These are phyloP conservation scores for Annona squamosa DNA, from an alignment of 164 flowering plant genomes.

Conservation along the genomic window DNA sequence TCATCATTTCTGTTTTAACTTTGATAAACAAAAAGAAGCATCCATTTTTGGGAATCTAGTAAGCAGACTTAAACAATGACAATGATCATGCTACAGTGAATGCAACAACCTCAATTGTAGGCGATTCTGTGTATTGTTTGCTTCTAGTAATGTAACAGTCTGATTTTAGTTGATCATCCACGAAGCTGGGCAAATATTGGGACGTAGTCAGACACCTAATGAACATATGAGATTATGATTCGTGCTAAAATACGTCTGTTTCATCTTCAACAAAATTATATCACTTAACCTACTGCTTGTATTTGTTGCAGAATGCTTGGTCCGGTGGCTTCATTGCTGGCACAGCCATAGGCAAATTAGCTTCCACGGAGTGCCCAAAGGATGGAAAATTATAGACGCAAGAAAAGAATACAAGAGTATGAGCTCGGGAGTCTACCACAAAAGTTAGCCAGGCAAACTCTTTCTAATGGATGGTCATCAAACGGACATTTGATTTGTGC, in stretches of 20 bases:
- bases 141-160: background rate
- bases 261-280: background rate
- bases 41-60: no score
- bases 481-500: no score
- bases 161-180: background rate
- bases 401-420: background rate
- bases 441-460: no score
- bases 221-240: background rate
- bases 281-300: background rate
- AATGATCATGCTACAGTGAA: no score
- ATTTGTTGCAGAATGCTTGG: slow-evolving; percentile 82
- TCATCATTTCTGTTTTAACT: no score
- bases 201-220: background rate
- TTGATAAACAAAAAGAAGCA: no score
- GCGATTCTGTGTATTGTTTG: no score
- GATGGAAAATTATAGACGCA: background rate
- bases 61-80: no score
- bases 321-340: slow-evolving; percentile 97
- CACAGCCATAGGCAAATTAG: slow-evolving; percentile 59
- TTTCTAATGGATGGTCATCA: no score
- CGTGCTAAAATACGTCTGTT: background rate
- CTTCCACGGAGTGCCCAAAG: slow-evolving; percentile 2
- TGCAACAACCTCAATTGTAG: no score
- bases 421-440: no score
- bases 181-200: background rate